Evolutionary conservation across 352 stramenopile species (phyloP).

Genomic region (Pseudoperonospora humuli): DNA sequence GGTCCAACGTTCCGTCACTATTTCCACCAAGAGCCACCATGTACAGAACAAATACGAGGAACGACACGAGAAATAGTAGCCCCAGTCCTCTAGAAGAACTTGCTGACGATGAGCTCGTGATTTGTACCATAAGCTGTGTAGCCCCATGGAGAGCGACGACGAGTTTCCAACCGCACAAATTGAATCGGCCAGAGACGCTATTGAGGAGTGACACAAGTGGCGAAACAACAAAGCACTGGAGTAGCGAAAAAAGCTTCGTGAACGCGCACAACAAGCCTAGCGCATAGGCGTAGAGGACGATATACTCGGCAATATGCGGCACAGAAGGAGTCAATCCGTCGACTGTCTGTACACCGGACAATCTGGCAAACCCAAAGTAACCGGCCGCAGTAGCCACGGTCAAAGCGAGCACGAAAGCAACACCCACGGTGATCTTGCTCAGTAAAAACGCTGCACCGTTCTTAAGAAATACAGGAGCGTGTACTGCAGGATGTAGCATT

Average conservation of each 20-base stretch:
- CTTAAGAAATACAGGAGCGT: constrained; percentile 35
- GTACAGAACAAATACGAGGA: constrained; percentile 40
- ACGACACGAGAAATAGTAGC: constrained; percentile 40
- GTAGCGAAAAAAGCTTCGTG: constrained; percentile 25
- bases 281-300: constrained; percentile 43
- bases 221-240: constrained; percentile 34
- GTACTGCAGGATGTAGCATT: constrained; percentile 44
- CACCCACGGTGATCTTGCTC: constrained; percentile 4
- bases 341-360: not conserved
- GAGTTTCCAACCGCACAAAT: constrained; percentile 42
- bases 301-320: constrained; percentile 19
- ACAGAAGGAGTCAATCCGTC: constrained; percentile 1
- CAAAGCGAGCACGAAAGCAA: constrained; percentile 10
- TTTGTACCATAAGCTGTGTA: constrained; percentile 34
- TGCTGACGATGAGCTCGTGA: constrained; percentile 20
- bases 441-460: constrained; percentile 1
- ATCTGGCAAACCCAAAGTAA: constrained; percentile 16
- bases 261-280: constrained; percentile 50
- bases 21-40: constrained; percentile 40
- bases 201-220: constrained; percentile 19
- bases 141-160: constrained; percentile 29
- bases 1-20: constrained; percentile 29
- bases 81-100: constrained; percentile 34
- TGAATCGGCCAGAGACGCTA: constrained; percentile 19
- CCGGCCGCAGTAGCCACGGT: not conserved